Evolutionary conservation across 805 yeast genomes (phyloP).

Genomic region (Pachysolen tannophilus): DNA sequence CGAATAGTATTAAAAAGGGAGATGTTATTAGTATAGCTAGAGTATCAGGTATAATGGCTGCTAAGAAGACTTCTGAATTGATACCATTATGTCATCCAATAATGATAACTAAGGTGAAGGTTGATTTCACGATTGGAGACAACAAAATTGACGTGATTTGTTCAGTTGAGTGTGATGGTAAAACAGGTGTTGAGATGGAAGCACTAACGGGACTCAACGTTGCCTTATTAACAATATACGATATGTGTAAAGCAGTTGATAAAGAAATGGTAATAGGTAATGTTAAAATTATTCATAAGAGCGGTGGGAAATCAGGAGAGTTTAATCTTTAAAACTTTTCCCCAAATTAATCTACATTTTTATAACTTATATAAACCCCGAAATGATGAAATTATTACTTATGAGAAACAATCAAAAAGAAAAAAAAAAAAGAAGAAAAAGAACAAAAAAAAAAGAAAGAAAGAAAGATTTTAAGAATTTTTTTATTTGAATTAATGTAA

Average conservation of each 20-base stretch:
- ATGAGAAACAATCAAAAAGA: background rate
- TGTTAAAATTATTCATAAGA: slow-evolving; percentile 30
- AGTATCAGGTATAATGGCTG: slow-evolving; percentile 45
- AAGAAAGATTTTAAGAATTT: no score
- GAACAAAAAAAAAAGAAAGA: no score
- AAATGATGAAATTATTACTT: background rate
- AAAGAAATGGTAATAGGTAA: slow-evolving; percentile 32
- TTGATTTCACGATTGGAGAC: slow-evolving; percentile 19
- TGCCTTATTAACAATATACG: slow-evolving; percentile 40
- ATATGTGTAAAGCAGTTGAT: slow-evolving; percentile 55
- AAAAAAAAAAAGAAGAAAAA: no score
- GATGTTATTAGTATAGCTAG: slow-evolving; percentile 42
- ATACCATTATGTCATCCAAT: slow-evolving; percentile 47
- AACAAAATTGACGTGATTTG: slow-evolving; percentile 24
- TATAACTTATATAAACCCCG: background rate
- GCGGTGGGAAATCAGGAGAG: slow-evolving; percentile 32
- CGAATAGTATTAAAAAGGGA: slow-evolving; percentile 38
- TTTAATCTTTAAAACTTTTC: slow-evolving; percentile 1
- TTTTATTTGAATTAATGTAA: no score
- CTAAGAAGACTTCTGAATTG: slow-evolving; percentile 35
- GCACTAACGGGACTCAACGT: slow-evolving; percentile 39
- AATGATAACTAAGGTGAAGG: slow-evolving; percentile 30
- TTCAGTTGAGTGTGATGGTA: slow-evolving; percentile 37
- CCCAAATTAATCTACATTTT: no score
- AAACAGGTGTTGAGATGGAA: slow-evolving; percentile 55